These are phyloP conservation scores for Cercospora citrullina DNA, from an alignment of 2,329 filamentous ascomycete genomes.

Conservation along the genomic window DNA sequence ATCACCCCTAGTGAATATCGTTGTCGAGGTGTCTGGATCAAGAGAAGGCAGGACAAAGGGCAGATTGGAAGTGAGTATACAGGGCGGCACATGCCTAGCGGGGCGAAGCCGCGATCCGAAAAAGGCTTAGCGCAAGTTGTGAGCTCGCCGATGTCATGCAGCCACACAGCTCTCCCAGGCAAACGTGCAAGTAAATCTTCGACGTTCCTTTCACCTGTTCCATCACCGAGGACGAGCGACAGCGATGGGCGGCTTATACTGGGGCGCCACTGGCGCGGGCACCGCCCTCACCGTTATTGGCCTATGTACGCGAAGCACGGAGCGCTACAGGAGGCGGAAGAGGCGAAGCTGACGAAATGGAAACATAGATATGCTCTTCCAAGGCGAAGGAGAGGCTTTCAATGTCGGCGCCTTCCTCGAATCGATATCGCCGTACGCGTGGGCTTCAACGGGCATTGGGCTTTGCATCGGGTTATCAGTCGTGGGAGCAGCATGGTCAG, in stretches of 20 bases:
- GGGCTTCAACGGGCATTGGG: conserved; percentile 86
- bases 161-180: conserved; percentile 11
- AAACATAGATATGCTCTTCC: conserved; percentile 90
- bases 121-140: conserved; percentile 7
- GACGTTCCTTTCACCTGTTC: conserved; percentile 11
- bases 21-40: conserved; percentile 9
- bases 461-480: conserved; percentile 96
- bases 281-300: conserved; percentile 40
- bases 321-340: conserved; percentile 9
- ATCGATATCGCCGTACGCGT: conserved; percentile 88
- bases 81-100: background rate
- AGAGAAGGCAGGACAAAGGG: background rate
- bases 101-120: conserved; percentile 10
- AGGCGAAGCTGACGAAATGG: conserved; percentile 30
- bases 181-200: conserved; percentile 10
- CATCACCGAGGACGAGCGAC: conserved; percentile 5
- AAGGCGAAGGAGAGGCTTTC: conserved; percentile 91
- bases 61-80: background rate
- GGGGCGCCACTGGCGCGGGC: conserved; percentile 40
- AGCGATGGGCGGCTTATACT: conserved; percentile 39
- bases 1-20: background rate
- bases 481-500: conserved; percentile 91
- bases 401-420: conserved; percentile 97
- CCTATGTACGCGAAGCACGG: conserved; percentile 37
- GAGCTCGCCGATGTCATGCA: conserved; percentile 26